Percentiles rank a stretch among this genome's conserved stretches.
These are phyloP conservation scores for Mycocentrospora acerina DNA, from an alignment of 2,329 filamentous ascomycete species.

Conservation along the genomic window DNA sequence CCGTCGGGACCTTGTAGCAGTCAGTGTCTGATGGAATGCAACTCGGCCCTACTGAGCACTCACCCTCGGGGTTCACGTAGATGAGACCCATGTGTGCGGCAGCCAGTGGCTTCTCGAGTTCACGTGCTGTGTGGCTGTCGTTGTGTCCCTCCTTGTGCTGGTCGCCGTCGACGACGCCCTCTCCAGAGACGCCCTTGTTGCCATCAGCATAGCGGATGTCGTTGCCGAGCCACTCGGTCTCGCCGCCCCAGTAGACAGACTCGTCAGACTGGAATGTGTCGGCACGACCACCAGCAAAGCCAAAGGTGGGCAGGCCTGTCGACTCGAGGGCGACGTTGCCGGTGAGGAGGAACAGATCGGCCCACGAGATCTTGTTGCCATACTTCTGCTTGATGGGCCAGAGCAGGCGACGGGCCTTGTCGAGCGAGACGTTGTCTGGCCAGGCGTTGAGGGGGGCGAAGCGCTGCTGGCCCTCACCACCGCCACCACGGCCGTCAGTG, in stretches of 20 bases:
- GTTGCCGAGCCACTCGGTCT: slow-evolving; percentile 74
- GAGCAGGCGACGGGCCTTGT: slow-evolving; percentile 77
- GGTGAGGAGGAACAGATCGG: slow-evolving; percentile 69
- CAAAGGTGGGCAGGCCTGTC: slow-evolving; percentile 73
- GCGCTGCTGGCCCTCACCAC: slow-evolving; percentile 73
- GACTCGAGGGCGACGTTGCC: slow-evolving; percentile 77
- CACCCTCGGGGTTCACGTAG: slow-evolving; percentile 73
- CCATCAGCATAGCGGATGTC: slow-evolving; percentile 66
- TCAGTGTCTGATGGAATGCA: slow-evolving; percentile 2
- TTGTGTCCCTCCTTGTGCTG: slow-evolving; percentile 32
- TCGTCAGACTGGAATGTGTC: slow-evolving; percentile 77
- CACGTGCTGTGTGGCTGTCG: slow-evolving; percentile 53
- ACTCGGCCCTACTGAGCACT: background rate
- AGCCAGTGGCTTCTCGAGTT: slow-evolving; percentile 68
- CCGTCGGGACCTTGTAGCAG: slow-evolving; percentile 63
- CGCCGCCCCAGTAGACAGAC: slow-evolving; percentile 74
- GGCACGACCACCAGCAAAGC: slow-evolving; percentile 70
- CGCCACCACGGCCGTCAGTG: slow-evolving; percentile 72
- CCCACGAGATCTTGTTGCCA: slow-evolving; percentile 79
- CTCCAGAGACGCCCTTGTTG: slow-evolving; percentile 47
- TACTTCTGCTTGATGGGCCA: slow-evolving; percentile 87
- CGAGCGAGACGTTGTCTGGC: slow-evolving; percentile 76
- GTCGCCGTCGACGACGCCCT: slow-evolving; percentile 42
- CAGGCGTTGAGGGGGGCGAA: slow-evolving; percentile 81
- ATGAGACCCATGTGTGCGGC: slow-evolving; percentile 76